Percentiles rank a stretch among this genome's conserved stretches.
Conservation (phyloP, 306 rosid species). For the Vigna angularis region DNA sequence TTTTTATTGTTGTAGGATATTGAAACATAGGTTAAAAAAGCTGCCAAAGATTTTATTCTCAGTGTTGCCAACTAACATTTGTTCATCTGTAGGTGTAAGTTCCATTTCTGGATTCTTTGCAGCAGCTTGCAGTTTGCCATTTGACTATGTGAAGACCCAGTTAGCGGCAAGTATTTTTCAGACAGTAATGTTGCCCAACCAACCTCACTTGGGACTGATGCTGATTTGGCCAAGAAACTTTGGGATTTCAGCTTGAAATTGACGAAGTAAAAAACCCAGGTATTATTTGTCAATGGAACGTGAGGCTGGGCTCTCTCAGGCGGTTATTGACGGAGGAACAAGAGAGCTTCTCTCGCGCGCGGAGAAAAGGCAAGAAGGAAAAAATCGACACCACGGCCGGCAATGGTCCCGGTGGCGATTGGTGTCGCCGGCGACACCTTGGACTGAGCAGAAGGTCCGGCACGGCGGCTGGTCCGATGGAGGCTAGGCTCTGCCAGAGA, state of each 20-base stretch:
- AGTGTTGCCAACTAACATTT: conserved; percentile 17
- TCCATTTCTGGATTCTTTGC: conserved; percentile 91
- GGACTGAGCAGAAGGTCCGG: no score
- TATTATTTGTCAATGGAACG: neutral
- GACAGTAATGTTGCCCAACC: conserved; percentile 63
- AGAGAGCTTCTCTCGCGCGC: no score
- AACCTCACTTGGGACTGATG: conserved; percentile 54
- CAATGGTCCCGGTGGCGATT: no score
- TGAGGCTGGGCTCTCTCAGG: no score
- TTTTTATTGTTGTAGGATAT: neutral
- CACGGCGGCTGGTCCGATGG: no score
- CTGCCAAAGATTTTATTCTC: conserved; percentile 9
- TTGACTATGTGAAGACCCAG: conserved; percentile 95
- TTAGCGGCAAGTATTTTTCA: conserved; percentile 68
- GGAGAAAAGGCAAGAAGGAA: no score
- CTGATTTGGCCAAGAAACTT: conserved; percentile 70
- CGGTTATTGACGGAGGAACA: no score
- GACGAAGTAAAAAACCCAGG: conserved; percentile 32
- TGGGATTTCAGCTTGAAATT: conserved; percentile 77
- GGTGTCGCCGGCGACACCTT: no score
- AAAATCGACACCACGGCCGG: no score
- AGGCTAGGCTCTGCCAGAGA: no score
- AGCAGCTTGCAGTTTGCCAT: conserved; percentile 96
- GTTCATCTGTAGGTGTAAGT: conserved; percentile 73
- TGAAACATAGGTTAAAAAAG: neutral